Evolutionary conservation across 495 filamentous ascomycete genomes (phyloP), one percentile per base, ranked within the genome.

Genomic region (Aspergillus ostianus): DNA sequence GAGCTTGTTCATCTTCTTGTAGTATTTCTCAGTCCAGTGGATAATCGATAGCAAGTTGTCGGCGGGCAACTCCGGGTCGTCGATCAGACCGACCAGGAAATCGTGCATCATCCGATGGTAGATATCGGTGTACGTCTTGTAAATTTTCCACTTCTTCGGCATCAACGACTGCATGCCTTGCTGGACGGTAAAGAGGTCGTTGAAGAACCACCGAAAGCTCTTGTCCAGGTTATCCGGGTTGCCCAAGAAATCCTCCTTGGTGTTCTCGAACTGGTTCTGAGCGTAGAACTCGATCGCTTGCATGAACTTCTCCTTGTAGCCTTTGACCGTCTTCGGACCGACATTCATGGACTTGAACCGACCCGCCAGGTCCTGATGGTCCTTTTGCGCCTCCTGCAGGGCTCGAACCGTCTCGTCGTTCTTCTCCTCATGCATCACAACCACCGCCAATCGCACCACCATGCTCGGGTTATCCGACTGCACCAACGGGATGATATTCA

Each of bases 81-180:
- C 89, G 64, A 97, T 87, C 65, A 90, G 79, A 21, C 75, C 82
- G 52, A 93, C 79, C 4, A 99, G 81, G 73, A 91, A 95, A 70
- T 96, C 90, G 70, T 96, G 95, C 93, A 99, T 97, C 64, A 91
- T 81, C 57, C 83, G 81, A 73, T 98, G 94, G 67, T 97, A 99
- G 58, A 95, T 92, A 61, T 88, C 82, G 29, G 85, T 85, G 72
- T 95, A 97, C 18, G 90, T 95, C 69, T 87, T 84, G 77, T 93
- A 92, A 52, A 98, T 96, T 74, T 90, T 93, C 94, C 94, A 99
- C 67, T 95, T 96, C 75, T 94, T 96, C 26, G 94, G 94, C 82
- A 97, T 91, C 53, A 99, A 77, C 41, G 81, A 80, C 51, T 88
- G 83, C 87, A 99, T 95, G 64, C 94, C 93, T 52, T 92, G 79